Evolutionary conservation across 1,284 basidiomycete species (phyloP).

Genomic region (Abortiporus biennis): DNA sequence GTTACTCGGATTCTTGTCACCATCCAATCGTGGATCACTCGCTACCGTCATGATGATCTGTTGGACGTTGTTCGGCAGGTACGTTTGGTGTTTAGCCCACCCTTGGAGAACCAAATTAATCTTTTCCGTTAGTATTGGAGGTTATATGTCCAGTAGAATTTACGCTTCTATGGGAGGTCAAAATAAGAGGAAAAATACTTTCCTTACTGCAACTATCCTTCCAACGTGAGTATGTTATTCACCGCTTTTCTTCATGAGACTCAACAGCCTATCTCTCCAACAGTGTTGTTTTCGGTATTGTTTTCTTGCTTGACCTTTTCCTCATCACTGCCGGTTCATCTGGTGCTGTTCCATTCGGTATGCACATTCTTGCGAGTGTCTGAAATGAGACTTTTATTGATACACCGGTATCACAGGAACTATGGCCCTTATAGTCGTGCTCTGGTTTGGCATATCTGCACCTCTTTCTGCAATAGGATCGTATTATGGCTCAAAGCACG

Average conservation of each 20-base stretch:
- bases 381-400: constrained; percentile 2
- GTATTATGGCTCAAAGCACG: constrained; percentile 82
- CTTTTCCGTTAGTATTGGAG: constrained; percentile 64
- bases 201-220: constrained; percentile 83
- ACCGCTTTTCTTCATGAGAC: neutral
- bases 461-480: constrained; percentile 73
- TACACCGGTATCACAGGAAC: constrained; percentile 47
- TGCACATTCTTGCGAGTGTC: constrained; percentile 13
- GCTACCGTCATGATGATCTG: constrained; percentile 96
- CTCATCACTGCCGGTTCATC: constrained; percentile 84
- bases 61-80: constrained; percentile 92
- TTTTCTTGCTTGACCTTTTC: constrained; percentile 86
- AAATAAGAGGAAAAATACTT: constrained; percentile 77
- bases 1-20: constrained; percentile 94
- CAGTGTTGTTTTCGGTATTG: constrained; percentile 74
- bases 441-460: constrained; percentile 97
- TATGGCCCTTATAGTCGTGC: constrained; percentile 79
- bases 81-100: constrained; percentile 16
- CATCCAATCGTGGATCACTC: constrained; percentile 91
- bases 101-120: neutral
- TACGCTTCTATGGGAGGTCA: constrained; percentile 83
- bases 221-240: constrained; percentile 61
- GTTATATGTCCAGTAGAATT: constrained; percentile 83
- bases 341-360: constrained; percentile 93
- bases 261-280: constrained; percentile 4